Evolutionary conservation across 2,329 filamentous ascomycete genomes (phyloP), one percentile per base, ranked within the genome.

Genomic region (Ophiostoma sp.): DNA sequence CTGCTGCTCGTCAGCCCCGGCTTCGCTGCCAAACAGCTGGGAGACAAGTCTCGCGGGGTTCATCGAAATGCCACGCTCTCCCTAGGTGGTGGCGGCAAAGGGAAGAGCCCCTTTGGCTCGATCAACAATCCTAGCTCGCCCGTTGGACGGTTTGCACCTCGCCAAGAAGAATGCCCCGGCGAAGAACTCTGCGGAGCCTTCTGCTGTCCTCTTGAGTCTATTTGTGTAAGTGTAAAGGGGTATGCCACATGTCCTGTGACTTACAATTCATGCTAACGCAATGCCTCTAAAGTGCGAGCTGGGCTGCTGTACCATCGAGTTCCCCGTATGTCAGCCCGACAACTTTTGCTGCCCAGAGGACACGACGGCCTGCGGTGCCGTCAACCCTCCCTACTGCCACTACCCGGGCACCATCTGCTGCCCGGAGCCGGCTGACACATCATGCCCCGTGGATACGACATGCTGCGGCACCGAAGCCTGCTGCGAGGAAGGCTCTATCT

Each of bases 221-320:
- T 55, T 55, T 55, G 50, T 12, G 50, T 55, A 55, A 55, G 50
- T 55, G n/a, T n/a, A n/a, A n/a, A n/a, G n/a, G n/a, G n/a, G n/a
- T n/a, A n/a, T n/a, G n/a, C n/a, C n/a, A n/a, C n/a, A n/a, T n/a
- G n/a, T n/a, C n/a, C n/a, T n/a, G n/a, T n/a, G n/a, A n/a, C n/a
- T n/a, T n/a, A n/a, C n/a, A n/a, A n/a, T n/a, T n/a, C n/a, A 50
- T 50, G 48, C 17, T 50, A 50, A 50, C 48, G 48, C n/a, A n/a
- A n/a, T n/a, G n/a, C n/a, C n/a, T 50, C n/a, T 12, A 3, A 11
- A 59, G 55, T 59, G 55, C 55, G 55, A 59, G n/a, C 7, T n/a
- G 7, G 15, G 28, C 28, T 59, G 55, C 55, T 59, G 55, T 19
- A 9, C 3, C 6, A 19, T 28, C 6, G 28, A 19, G 15, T 17